These are phyloP conservation scores for Halenospora varia DNA, from an alignment of 495 filamentous ascomycete genomes.

Conservation along the genomic window DNA sequence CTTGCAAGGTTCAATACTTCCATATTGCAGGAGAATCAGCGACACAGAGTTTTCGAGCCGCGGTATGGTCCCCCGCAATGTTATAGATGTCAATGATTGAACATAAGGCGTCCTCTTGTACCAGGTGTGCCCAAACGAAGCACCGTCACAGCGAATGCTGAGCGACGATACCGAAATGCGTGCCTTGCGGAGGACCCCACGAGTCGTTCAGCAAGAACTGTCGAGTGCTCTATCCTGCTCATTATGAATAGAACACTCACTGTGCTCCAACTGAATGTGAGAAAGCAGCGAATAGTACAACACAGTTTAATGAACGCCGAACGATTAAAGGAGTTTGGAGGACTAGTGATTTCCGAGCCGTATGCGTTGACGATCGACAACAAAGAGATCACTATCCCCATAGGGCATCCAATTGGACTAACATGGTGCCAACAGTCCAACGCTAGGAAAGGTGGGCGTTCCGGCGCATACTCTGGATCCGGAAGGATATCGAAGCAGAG, in stretches of 20 bases:
- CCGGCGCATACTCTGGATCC: slow-evolving; percentile 31
- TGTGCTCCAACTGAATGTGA: slow-evolving; percentile 30
- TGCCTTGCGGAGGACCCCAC: slow-evolving; percentile 26
- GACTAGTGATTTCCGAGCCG: slow-evolving; percentile 27
- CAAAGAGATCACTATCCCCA: slow-evolving; percentile 24
- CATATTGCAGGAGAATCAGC: too few relatives aligned
- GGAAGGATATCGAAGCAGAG: slow-evolving; percentile 28
- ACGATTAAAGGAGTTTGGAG: slow-evolving; percentile 16
- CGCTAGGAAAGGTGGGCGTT: slow-evolving; percentile 26
- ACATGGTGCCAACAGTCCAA: slow-evolving; percentile 24
- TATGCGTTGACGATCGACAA: slow-evolving; percentile 26
- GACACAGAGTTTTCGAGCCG: too few relatives aligned
- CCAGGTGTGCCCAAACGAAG: slow-evolving; percentile 26
- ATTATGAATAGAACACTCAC: slow-evolving; percentile 28
- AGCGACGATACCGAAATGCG: slow-evolving; percentile 23
- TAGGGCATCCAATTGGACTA: slow-evolving; percentile 30
- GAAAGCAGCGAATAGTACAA: slow-evolving; percentile 26
- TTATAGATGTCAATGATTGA: slow-evolving; percentile 29
- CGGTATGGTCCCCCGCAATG: too few relatives aligned
- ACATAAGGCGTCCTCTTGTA: slow-evolving; percentile 19
- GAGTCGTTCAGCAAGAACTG: slow-evolving; percentile 32
- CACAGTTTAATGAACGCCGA: slow-evolving; percentile 31
- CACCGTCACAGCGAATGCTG: slow-evolving; percentile 26
- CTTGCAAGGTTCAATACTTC: too few relatives aligned
- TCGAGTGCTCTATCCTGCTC: slow-evolving; percentile 24